Base-by-base conservation (phyloP, 495 filamentous ascomycete genomes). In the Penicillium cinerascens region DNA sequence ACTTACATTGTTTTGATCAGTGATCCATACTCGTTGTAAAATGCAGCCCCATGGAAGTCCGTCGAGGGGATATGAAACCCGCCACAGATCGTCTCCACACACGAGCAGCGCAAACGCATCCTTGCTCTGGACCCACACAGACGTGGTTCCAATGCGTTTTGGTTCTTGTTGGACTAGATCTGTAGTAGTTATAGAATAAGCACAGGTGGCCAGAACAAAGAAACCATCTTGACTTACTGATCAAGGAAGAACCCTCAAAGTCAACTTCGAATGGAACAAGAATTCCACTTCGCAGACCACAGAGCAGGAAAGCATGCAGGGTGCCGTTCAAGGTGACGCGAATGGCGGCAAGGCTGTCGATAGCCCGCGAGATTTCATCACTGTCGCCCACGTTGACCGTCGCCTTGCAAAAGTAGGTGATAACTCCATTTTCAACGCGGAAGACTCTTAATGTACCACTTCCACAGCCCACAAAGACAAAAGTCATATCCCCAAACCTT, bases 1-100 rank as follows among this genome's bases (percentile, higher is more conserved):
- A 58, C 73, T 66, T 50, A 77, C 74, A 55, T 70, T 70, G 39
- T 64, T 73, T 44, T 74, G 72, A 41, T 77, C 71, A 1, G 74
- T 76, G 23, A 77, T 68, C 70, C 72, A 77, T 33, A 77, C 57
- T 36, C 66, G 56, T 41, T 67, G 56, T 9, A 74, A 50, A 16
- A 54, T 50, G 47, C 59, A 76, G 7, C 65, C 62, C 22, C 53
- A 52, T 9, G 43, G 36, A 26, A 57, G 56, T 17, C 50, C 49
- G 15, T 64, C 60, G 2, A 45, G 49, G 25, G 44, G 46, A 43
- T 65, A 66, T 18, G 66, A 67, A 11, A 69, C 56, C 36, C 63
- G 66, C 74, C 74, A 77, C 42, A 77, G 66, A 16, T 69, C 69
- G 44, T 69, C 57, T 13, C 67, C 70, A 48, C 74, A 77, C 20